Base-by-base conservation (phyloP, 768 basidiomycete species). In the Leccinum truebloodii region DNA sequence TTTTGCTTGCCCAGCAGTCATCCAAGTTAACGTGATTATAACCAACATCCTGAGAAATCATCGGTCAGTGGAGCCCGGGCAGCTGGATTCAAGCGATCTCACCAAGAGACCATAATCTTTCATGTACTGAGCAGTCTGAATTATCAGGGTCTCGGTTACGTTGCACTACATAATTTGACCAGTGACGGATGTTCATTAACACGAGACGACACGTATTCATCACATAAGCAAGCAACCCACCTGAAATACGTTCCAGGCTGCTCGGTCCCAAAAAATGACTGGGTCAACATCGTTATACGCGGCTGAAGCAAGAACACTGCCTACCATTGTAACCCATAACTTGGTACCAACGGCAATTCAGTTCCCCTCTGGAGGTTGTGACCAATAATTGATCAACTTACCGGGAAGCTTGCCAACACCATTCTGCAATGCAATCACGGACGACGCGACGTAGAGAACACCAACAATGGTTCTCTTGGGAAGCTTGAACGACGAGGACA, bases 241-340 rank as follows among this genome's bases (percentile, higher is more conserved):
- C 65, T 81, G 80, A 59, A 82, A 88, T 5, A 80, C 86, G 65
- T 88, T 87, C 87, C 87, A 88, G 5, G 86, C 86, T 87, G 50
- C 26, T 16, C 4, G 4, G 32, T 6, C 10, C 32, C 57, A n/a
- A 12, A 53, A 37, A 8, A 59, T 44, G 30, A 28, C 20, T 13
- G 22, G 13, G 59, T 71, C 44, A 62, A 12, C 32, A 34, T 34
- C 37, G 20, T 54, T 28, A 10, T 20, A 37, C 6, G 32, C 26
- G 55, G 24, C 9, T 13, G 41, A 51, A n/a, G 34, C 9, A 1
- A 48, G 55, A 54, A 37, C 3, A 12, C 49, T 8, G 57, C 67
- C 28, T 24, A 73, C 72, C 73, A 59, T 73, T 73, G 52, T 71
- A 73, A 28, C 72, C 72, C 72, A 73, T 74, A 6, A 62, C 73